Base-by-base conservation (phyloP, 2,329 filamentous ascomycete genomes). In the Pseudopithomyces maydicus region DNA sequence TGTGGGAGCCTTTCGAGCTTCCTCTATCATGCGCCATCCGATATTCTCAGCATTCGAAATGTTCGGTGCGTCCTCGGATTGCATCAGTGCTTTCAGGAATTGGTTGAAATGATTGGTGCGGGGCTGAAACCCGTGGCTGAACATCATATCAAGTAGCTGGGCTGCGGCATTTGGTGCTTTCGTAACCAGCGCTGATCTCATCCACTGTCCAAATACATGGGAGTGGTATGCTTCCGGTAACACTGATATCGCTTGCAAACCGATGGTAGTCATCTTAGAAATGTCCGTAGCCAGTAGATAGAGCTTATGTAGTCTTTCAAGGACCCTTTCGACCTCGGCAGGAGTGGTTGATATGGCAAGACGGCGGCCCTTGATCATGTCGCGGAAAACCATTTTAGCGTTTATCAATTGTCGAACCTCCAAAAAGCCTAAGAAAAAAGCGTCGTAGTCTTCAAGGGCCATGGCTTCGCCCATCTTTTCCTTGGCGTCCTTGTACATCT, bases 161-260 rank as follows among this genome's bases (percentile, higher is more conserved):
- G 85, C 82, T 2, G 91, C 91, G 1, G 88, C 89, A 55, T 90
- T 84, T 3, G 74, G 69, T 6, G 66, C 76, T 69, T 67, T 82
- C 56, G 88, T 85, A 15, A 88, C 88, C 54, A 96, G 90, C 8
- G 96, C 84, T 48, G 90, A 87, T 75, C 94, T 94, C 69, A 96
- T 83, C 93, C 92, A 97, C 67, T 91, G 93, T 33, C 89, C 90
- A 63, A 92, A 90, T 75, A 97, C 91, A 75, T 92, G 94, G 61
- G 89, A 88, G 74, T 96, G 95, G 48, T 74, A 75, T 7, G 55
- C 47, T 44, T 81, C 78, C 4, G 86, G 86, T 19, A 89, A 69
- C 26, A 80, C 70, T 4, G 80, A 80, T 23, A 88, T 69, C 2
- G 79, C 79, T 10, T 79, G 53, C 14, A 74, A 61, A 14, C 61